Base-by-base conservation (phyloP, 768 basidiomycete species). In the Saitozyma sp. region DNA sequence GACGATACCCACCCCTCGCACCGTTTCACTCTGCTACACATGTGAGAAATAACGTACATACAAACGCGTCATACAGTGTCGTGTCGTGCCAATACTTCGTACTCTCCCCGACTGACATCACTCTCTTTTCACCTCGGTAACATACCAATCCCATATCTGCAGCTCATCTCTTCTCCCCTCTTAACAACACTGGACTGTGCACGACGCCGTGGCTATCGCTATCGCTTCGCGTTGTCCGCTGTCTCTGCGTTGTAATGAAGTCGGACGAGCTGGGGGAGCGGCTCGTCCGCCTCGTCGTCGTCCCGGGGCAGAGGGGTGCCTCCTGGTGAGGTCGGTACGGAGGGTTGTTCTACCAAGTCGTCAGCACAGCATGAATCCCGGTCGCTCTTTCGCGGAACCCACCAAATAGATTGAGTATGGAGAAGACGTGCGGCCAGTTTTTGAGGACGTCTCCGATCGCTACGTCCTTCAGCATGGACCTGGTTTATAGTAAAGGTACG, bases 371-470 rank as follows among this genome's bases (percentile, higher is more conserved):
- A 29, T 29, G 29, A 29, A 5, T 29, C 29, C 29, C 29, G 5
- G 2, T 29, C 29, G 6, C 6, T 6, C 45, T 1, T 46, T 13
- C 52, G 62, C 62, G 53, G 11, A 19, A 63, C 78, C 61, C 51
- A 78, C 79, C 77, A 53, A 80, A 80, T 17, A 79, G 67, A 54
- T 77, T 77, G 8, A 81, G 67, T 39, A 81, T 73, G 2, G 77
- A 73, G 53, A 81, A 80, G 11, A 80, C 77, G 63, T 81, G 79
- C 39, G 79, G 78, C 80, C 80, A 81, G 61, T 81, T 81, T 46
- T 72, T 59, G 62, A 80, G 62, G 1, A 81, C 80, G 11, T 65
- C 65, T 41, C 80, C 80, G n/a, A 80, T 69, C 40, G 80, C 80
- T 80, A 54, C 37, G 20, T 8, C 8, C 51, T 56, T 56, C 58